Evolutionary conservation across 768 basidiomycete genomes (phyloP), one percentile per base, ranked within the genome.

Genomic region (Pisolithus sp.): DNA sequence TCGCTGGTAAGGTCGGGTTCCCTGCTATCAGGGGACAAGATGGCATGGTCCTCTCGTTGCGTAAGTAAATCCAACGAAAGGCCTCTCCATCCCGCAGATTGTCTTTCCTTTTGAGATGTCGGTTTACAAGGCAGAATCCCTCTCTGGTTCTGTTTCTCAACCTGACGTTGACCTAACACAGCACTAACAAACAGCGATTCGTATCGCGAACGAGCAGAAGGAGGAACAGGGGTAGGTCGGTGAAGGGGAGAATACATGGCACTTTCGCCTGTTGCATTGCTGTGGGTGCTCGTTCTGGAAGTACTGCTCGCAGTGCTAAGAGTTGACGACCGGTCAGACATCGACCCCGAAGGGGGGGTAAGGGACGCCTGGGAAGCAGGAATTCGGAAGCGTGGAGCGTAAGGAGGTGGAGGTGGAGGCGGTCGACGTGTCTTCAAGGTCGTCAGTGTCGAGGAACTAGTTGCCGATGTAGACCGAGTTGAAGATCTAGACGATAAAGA

Each of bases 11-110:
- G 18, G 15, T 36, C n/a, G 0, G 7, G n/a, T 9, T 21, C 28
- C 55, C 21, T 55, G 57, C 43, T 56, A 58, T 28, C 62, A 54
- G 30, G 36, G 51, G 60, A 46, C 46, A 50, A 23, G 46, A 31
- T 52, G 26, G 49, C 52, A 48, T 66, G 62, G 36, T 70, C 73
- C 31, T 73, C 74, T 2, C 69, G 66, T 51, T 68, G 72, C 10
- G 78, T 76, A 48, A 82, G 80, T 48, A 83, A 66, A 62, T 88
- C 86, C 26, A 87, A 79, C 1, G 85, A 85, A 38, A 85, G 62
- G 8, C 81, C 86, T 41, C 85, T 72, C 88, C 88, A 91, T 3
- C 88, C 88, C 3, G 79, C 80, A 1, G 85, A 82, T 51, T 81
- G 77, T 51, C 82, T 65, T 38, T 61, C 62, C 41, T 77, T 75